These are phyloP conservation scores for Scedosporium minutisporum DNA, from an alignment of 2,329 filamentous ascomycete genomes.

Conservation along the genomic window DNA sequence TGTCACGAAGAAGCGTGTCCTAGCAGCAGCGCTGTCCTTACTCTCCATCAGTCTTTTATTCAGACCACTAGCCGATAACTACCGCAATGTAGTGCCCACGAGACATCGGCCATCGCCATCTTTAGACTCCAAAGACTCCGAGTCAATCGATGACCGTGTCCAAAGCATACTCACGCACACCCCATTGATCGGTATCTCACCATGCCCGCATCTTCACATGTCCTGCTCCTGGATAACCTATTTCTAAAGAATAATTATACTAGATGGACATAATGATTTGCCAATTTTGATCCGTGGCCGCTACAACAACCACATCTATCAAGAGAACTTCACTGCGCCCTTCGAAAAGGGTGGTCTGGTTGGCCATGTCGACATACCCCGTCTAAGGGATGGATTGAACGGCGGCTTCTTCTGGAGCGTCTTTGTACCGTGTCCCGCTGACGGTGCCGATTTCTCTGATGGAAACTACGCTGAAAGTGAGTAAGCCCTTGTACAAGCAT, in stretches of 20 bases:
- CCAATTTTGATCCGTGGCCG: constrained; percentile 58
- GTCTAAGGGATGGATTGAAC: constrained; percentile 59
- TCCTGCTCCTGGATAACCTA: too few species aligned
- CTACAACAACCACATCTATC: constrained; percentile 72
- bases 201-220: too few species aligned
- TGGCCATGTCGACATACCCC: constrained; percentile 69
- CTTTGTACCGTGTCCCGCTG: constrained; percentile 64
- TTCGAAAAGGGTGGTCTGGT: constrained; percentile 63
- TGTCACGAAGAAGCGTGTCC: constrained; percentile 12
- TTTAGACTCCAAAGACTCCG: constrained; percentile 10
- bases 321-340: constrained; percentile 58
- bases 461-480: constrained; percentile 59
- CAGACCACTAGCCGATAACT: constrained; percentile 15
- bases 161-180: constrained; percentile 33
- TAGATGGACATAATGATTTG: constrained; percentile 87
- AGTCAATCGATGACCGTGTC: constrained; percentile 34
- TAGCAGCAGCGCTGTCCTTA: constrained; percentile 16
- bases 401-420: constrained; percentile 94
- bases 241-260: not conserved
- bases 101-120: constrained; percentile 14
- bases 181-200: constrained; percentile 37
- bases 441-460: constrained; percentile 65
- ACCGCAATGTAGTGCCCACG: constrained; percentile 10
- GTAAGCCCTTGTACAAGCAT: too few species aligned
- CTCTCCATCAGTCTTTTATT: constrained; percentile 18